Evolutionary conservation across 73 alveolate species (phyloP).

Genomic region (Tetrahymena malaccensis): DNA sequence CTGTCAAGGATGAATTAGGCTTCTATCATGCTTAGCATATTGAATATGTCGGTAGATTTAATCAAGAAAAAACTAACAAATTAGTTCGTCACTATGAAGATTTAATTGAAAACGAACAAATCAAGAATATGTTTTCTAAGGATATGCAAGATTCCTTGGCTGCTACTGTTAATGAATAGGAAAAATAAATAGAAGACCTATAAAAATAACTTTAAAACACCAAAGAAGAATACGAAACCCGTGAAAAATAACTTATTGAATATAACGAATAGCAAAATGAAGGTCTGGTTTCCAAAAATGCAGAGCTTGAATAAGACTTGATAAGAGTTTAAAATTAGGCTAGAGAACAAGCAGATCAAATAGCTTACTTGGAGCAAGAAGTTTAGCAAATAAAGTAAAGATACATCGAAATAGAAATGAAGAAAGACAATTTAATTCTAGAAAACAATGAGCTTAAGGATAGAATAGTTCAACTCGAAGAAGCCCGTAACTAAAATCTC

Average conservation of each 20-base stretch:
- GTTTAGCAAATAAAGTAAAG: not conserved
- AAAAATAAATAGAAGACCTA: not conserved
- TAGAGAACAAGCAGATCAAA: not conserved
- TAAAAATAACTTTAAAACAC: not conserved
- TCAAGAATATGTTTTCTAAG: not conserved
- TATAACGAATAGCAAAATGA: not conserved
- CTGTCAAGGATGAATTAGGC: not conserved
- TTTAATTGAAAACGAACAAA: not conserved
- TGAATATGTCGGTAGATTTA: not conserved
- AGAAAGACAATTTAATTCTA: not conserved
- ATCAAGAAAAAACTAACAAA: not conserved
- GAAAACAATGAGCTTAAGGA: not conserved
- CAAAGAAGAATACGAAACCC: not conserved
- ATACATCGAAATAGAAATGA: not conserved
- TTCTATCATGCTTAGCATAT: not conserved
- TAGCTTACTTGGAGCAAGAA: not conserved
- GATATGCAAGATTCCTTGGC: not conserved
- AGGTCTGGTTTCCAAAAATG: not conserved
- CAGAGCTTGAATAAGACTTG: not conserved
- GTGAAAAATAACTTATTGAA: not conserved
- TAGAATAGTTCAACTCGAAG: not conserved
- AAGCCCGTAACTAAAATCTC: not conserved
- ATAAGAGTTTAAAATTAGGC: not conserved
- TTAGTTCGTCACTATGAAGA: not conserved
- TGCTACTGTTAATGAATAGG: not conserved